Conservation (phyloP, 306 rosid species). For the Lithocarpus polystachyus region DNA sequence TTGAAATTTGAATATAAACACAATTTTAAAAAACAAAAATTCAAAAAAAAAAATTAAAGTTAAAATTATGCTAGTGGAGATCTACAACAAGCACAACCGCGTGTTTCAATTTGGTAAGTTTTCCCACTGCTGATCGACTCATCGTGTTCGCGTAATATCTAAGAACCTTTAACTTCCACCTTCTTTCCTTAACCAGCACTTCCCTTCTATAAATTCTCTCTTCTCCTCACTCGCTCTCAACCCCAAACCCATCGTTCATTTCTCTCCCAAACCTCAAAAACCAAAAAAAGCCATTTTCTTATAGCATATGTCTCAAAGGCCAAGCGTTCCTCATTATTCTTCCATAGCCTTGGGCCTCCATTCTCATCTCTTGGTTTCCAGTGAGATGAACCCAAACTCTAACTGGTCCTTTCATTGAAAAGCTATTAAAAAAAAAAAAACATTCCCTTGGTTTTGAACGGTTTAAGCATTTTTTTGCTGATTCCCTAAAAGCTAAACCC, state of each 20-base stretch:
- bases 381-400: conserved; percentile 71
- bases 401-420: conserved; percentile 35
- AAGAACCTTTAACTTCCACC: not conserved
- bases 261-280: not conserved
- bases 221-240: not conserved
- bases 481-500: not conserved
- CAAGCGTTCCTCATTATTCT: conserved; percentile 60
- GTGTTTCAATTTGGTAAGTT: not conserved
- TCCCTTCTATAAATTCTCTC: conserved; percentile 18
- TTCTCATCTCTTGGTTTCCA: conserved; percentile 85
- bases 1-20: no score
- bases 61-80: not conserved
- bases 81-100: not conserved
- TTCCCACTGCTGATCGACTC: not conserved
- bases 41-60: not conserved
- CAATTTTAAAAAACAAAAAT: no score
- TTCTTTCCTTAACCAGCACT: not conserved
- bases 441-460: not conserved
- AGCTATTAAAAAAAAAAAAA: no score
- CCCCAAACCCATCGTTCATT: not conserved
- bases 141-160: not conserved
- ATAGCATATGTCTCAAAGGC: conserved; percentile 78
- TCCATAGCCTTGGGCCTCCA: conserved; percentile 69
- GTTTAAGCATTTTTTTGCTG: no score
- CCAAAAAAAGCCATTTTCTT: not conserved